Evolutionary conservation across 2,329 filamentous ascomycete genomes (phyloP).

Genomic region (Xylaria sp.): DNA sequence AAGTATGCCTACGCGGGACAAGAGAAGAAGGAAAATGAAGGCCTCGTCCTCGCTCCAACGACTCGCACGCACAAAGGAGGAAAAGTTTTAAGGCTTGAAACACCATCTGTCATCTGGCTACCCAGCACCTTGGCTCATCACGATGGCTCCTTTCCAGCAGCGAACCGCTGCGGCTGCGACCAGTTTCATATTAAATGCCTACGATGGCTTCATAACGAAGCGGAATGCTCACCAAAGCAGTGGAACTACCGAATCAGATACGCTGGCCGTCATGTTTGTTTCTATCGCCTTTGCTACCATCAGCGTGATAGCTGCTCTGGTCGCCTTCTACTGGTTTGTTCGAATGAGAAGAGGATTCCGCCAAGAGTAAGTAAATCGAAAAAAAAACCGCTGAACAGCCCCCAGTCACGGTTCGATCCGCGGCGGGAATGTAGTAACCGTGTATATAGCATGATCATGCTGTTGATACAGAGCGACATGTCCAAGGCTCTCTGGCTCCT

Average conservation of each 20-base stretch:
- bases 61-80: constrained; percentile 25
- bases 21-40: constrained; percentile 14
- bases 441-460: constrained; percentile 72
- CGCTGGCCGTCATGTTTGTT: constrained; percentile 52
- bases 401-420: background rate
- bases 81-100: constrained; percentile 21
- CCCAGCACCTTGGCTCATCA: constrained; percentile 1
- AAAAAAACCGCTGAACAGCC: background rate
- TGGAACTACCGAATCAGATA: constrained; percentile 32
- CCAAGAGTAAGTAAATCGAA: constrained; percentile 68
- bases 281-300: constrained; percentile 59
- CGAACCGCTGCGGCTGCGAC: constrained; percentile 16
- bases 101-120: constrained; percentile 5
- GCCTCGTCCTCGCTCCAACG: background rate
- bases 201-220: constrained; percentile 30
- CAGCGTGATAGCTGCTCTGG: constrained; percentile 66
- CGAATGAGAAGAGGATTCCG: constrained; percentile 79
- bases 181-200: constrained; percentile 24
- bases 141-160: constrained; percentile 42
- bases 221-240: constrained; percentile 21
- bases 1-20: background rate
- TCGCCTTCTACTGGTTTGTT: constrained; percentile 77
- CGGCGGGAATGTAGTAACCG: constrained; percentile 33
- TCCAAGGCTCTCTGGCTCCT: constrained; percentile 77
- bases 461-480: constrained; percentile 78